Percentiles rank a stretch among this genome's conserved stretches.
phyloP scores from a whole-genome alignment of 805 yeast species.

The Myxozyma neglecta region DNA sequence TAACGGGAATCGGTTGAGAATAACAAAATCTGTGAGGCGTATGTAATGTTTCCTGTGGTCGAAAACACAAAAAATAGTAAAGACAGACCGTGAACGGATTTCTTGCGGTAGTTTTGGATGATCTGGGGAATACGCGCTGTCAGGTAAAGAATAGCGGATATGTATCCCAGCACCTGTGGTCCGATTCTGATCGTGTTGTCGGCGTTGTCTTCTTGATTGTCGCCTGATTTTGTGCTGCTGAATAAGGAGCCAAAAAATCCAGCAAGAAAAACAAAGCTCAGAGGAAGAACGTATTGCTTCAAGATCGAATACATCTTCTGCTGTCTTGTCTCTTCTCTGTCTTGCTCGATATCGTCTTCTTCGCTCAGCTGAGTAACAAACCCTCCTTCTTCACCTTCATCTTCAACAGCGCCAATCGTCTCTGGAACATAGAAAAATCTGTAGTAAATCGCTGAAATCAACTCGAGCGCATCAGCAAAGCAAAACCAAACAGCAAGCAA shows the following conservation, averaged over 20 bases:
- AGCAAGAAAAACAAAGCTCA: slow-evolving; percentile 60
- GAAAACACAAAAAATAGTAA: slow-evolving; percentile 75
- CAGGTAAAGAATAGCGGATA: slow-evolving; percentile 65
- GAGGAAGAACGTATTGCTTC: slow-evolving; percentile 50
- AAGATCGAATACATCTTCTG: not conserved
- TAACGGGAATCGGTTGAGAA: slow-evolving; percentile 64
- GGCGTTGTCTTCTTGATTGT: slow-evolving; percentile 34
- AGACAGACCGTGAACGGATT: slow-evolving; percentile 83
- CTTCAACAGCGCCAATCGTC: not conserved
- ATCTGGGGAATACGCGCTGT: slow-evolving; percentile 86
- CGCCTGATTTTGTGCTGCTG: slow-evolving; percentile 37
- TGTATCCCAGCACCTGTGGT: slow-evolving; percentile 69
- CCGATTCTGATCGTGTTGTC: slow-evolving; percentile 34
- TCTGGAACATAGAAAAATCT: slow-evolving; percentile 30
- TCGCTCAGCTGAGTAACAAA: no score
- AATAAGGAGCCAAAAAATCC: slow-evolving; percentile 62
- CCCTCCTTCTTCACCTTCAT: not conserved
- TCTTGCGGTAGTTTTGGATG: slow-evolving; percentile 70
- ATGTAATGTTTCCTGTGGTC: slow-evolving; percentile 71
- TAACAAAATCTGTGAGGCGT: slow-evolving; percentile 68
- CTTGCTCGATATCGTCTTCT: no score
- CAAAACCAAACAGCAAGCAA: slow-evolving; percentile 76
- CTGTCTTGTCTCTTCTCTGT: no score
- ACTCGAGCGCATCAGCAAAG: slow-evolving; percentile 62
- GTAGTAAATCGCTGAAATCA: slow-evolving; percentile 61